Base-by-base conservation (phyloP, 208 protist species). In the Acanthamoeba sp. region DNA sequence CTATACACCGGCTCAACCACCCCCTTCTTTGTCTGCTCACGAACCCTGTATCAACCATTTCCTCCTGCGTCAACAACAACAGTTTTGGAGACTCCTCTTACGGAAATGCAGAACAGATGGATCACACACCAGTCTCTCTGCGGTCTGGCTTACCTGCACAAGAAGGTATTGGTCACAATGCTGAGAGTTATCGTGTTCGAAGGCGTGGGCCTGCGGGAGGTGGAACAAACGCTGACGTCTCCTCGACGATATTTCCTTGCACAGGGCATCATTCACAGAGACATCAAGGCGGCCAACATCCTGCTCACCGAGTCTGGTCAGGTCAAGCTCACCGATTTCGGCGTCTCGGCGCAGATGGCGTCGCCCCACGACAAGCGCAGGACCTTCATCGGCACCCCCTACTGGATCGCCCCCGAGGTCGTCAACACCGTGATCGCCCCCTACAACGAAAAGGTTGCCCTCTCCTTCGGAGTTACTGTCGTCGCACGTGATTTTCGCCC, bases 261-360 rank as follows among this genome's bases (percentile, higher is more conserved):
- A n/a, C 55, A 95, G 66, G 94, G 94, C 78, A 97, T 95, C 42
- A 97, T 97, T 38, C 96, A 97, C 48, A 50, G 95, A 73, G 96
- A 97, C 71, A 97, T 97, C 42, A 97, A 97, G 62, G 96, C 95
- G 2, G 95, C 93, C 66, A 96, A 96, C 50, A 96, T 96, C 89
- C 69, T 97, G 22, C 32, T 97, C 32, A 96, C 85, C 24, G 85
- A 91, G 24, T 73, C 55, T 0, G 85, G 85, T 20, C 42, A 76
- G 29, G 66, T 88, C 87, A 96, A 95, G 45, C 95, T 73, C 29
- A 95, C 96, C 5, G 96, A 97, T 48, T 97, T 97, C 59, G 96
- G 96, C 82, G 98, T 98, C 0, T 97, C 98, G 69, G 99, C 98
- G 94, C 96, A 97, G 27, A 95, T 99, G 18, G 84, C 94, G 48